Base-by-base conservation (phyloP, 2,329 filamentous ascomycete genomes). In the Neocatenulostroma microsporum region DNA sequence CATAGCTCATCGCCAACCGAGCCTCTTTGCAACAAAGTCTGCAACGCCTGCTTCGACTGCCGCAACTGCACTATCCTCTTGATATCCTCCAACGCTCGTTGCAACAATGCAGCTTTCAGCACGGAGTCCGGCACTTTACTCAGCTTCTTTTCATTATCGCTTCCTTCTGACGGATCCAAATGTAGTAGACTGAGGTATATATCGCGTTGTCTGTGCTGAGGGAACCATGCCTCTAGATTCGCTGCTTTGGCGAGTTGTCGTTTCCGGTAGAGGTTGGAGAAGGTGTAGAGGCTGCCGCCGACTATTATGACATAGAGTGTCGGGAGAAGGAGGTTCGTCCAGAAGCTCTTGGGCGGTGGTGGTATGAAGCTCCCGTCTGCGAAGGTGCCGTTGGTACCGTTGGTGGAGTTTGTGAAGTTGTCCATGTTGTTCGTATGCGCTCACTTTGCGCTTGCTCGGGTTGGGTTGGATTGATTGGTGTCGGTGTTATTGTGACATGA, bases 1-100 rank as follows among this genome's bases (percentile, higher is more conserved):
- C 87, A 94, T 50, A 98, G 65, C 62, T 98, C 91, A 60, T 98
- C 91, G 11, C 91, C 89, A 2, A 98, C 87, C 55, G 86, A 94
- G 32, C 91, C 91, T 46, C 86, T 74, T 64, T 94, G 86, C 51
- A 96, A 64, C 48, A 98, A 68, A 17, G 80, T 75, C 56, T 82
- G 81, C 56, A 94, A 78, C 6, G 91, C 86, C 53, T 84, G 83
- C 69, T 96, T 98, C 50, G 86, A 82, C 39, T 76, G 82, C 56
- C 89, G 78, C 56, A 98, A 77, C 60, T 91, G 79, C 54, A 96
- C 82, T 45, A 98, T 84, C 46, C 91, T 80, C 57, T 83, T 78
- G 57, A 98, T 94, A 59, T 96, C 89, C 61, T 96, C 89, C 23
- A 86, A 80, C 21, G 91, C 91, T 53, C 91, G 80, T 49, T 86